Conservation (phyloP, 1,139 yeast species). For the Lodderomyces theae region DNA sequence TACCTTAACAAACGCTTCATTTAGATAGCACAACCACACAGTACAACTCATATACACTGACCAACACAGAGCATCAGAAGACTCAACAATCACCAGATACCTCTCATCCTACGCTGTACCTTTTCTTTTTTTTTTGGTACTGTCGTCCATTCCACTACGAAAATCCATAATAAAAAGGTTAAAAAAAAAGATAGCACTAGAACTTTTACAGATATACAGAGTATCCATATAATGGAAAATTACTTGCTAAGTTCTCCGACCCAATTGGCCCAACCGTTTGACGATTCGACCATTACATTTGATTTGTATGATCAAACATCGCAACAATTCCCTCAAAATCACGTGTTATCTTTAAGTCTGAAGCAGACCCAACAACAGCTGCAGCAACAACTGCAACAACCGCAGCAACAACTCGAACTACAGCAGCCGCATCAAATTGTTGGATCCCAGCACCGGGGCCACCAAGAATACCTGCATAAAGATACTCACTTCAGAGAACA, state of each 20-base stretch:
- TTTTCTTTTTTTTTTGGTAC: too few species aligned
- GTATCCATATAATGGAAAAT: constrained; percentile 33
- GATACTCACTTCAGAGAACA: too few species aligned
- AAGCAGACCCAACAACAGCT: constrained; percentile 8
- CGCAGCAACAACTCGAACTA: constrained; percentile 7
- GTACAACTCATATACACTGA: background rate
- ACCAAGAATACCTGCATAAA: constrained; percentile 2
- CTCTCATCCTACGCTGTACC: too few species aligned
- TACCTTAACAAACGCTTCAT: background rate
- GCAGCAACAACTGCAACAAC: constrained; percentile 9
- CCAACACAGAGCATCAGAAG: too few species aligned
- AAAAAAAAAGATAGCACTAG: background rate
- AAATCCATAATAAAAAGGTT: too few species aligned
- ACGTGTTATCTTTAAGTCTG: constrained; percentile 1
- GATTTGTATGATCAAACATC: constrained; percentile 10
- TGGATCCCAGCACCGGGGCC: too few species aligned
- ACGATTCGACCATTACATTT: constrained; percentile 14
- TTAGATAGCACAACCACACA: background rate
- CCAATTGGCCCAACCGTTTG: constrained; percentile 37
- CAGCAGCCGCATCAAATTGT: constrained; percentile 10
- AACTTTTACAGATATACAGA: background rate
- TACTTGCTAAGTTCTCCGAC: constrained; percentile 46
- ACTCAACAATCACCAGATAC: too few species aligned
- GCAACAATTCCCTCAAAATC: constrained; percentile 3
- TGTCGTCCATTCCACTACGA: too few species aligned